Conservation (phyloP, 441 rosid genomes). For the Brassica balearica region DNA sequence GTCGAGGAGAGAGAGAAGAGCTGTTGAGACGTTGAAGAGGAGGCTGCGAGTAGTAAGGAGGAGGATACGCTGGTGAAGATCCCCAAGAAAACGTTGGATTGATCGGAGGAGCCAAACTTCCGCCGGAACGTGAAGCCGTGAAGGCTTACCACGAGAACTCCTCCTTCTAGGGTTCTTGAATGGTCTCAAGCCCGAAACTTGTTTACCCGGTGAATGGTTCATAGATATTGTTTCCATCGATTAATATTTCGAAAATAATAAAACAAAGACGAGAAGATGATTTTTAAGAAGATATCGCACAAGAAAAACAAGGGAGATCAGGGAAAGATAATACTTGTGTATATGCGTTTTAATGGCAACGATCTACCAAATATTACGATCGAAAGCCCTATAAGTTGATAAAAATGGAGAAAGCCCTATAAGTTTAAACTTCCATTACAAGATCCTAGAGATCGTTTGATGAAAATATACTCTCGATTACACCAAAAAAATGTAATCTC, state of each 20-base stretch:
- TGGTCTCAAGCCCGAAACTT: constrained; percentile 55
- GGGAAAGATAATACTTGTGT: no score
- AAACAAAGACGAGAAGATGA: no score
- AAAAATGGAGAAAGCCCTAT: neutral
- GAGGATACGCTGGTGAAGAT: constrained; percentile 29
- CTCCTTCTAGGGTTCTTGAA: constrained; percentile 53
- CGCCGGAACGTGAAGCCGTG: constrained; percentile 50
- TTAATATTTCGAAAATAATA: no score
- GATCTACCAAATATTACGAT: constrained; percentile 19
- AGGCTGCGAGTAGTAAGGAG: neutral
- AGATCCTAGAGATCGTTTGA: constrained; percentile 34
- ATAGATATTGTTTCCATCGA: constrained; percentile 57
- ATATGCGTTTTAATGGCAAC: constrained; percentile 28
- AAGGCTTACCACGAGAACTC: constrained; percentile 40
- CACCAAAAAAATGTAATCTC: neutral
- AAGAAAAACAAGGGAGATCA: no score
- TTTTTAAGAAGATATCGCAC: no score
- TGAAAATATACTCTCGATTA: neutral
- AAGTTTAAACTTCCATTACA: constrained; percentile 9
- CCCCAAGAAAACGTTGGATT: constrained; percentile 36
- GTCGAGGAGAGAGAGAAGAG: no score
- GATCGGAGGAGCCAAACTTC: constrained; percentile 50
- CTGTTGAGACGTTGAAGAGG: no score
- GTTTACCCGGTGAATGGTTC: constrained; percentile 44
- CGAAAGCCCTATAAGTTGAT: constrained; percentile 27